Percentiles rank a stretch among this genome's conserved stretches.
Conservation (phyloP, 257 asterid species). For the Solanum gandarillasii region DNA sequence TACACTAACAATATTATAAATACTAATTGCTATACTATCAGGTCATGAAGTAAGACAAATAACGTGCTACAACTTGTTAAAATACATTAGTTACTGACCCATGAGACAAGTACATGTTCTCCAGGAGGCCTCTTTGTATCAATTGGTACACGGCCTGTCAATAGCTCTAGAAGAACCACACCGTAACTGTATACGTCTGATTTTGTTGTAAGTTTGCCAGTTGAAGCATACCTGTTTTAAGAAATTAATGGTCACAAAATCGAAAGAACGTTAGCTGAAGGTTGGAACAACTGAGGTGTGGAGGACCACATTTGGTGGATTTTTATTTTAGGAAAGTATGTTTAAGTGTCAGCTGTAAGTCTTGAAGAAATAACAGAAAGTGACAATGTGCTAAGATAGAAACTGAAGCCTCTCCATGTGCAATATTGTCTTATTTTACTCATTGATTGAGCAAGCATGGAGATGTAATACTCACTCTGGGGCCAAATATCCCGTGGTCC, state of each 20-base stretch:
- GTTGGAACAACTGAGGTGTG: too few relatives aligned
- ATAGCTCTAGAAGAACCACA: constrained; percentile 62
- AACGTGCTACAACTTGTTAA: neutral
- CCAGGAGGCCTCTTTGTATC: constrained; percentile 59
- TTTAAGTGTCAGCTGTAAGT: too few relatives aligned
- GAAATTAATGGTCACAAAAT: neutral
- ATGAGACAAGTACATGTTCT: constrained; percentile 66
- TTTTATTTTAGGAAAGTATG: too few relatives aligned
- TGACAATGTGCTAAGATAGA: neutral
- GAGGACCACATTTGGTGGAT: too few relatives aligned
- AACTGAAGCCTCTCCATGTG: constrained; percentile 25
- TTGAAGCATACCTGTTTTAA: constrained; percentile 57
- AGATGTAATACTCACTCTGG: constrained; percentile 56
- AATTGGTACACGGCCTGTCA: constrained; percentile 67
- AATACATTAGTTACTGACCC: constrained; percentile 29
- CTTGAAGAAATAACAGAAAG: too few relatives aligned
- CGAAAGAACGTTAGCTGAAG: neutral
- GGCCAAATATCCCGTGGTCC: constrained; percentile 81
- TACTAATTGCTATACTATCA: neutral
- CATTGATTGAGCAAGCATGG: neutral
- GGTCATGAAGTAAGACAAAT: neutral
- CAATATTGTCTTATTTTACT: neutral
- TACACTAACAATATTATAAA: too few relatives aligned
- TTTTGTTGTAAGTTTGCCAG: constrained; percentile 75
- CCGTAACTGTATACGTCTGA: constrained; percentile 84